Evolutionary conservation across 2,329 filamentous ascomycete species (phyloP).

Genomic region (Immersiporthe knoxdaviesiana): DNA sequence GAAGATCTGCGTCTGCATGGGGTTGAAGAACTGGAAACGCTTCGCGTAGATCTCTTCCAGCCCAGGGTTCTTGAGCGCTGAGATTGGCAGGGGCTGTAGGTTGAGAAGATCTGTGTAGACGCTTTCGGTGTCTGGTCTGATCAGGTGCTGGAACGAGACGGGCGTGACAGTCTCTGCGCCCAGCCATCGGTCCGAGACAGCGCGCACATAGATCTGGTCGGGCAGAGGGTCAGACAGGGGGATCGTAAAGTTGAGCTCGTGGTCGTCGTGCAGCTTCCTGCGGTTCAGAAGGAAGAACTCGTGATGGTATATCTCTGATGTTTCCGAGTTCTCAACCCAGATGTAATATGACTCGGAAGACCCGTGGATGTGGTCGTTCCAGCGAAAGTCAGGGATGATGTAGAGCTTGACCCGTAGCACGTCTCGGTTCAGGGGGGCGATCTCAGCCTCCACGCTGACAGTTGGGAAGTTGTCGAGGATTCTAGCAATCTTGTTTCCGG

Average conservation of each 20-base stretch:
- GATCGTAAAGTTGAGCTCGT: conserved; percentile 97
- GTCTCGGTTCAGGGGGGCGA: conserved; percentile 92
- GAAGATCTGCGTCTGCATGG: conserved; percentile 99
- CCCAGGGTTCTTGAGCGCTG: conserved; percentile 82
- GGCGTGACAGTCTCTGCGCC: conserved; percentile 95
- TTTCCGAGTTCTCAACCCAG: conserved; percentile 98
- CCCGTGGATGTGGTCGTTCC: conserved; percentile 93
- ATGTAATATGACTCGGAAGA: conserved; percentile 97
- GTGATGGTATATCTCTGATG: conserved; percentile 95
- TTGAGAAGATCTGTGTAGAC: conserved; percentile 94
- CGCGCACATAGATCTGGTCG: conserved; percentile 93
- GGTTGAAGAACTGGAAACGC: conserved; percentile 96
- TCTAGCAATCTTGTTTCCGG: conserved; percentile 80
- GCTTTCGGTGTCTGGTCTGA: conserved; percentile 95
- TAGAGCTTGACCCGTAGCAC: conserved; percentile 88
- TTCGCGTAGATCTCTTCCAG: conserved; percentile 87
- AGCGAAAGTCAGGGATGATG: conserved; percentile 86
- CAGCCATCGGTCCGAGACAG: conserved; percentile 93
- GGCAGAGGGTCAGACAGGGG: conserved; percentile 91
- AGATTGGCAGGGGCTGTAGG: conserved; percentile 84
- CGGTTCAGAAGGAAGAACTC: conserved; percentile 94
- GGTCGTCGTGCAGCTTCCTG: conserved; percentile 90
- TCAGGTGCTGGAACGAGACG: conserved; percentile 96
- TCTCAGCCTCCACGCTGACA: conserved; percentile 86
- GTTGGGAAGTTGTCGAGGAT: conserved; percentile 92